Conservation (phyloP, 2,329 filamentous ascomycete genomes). For the Periconia sp. region DNA sequence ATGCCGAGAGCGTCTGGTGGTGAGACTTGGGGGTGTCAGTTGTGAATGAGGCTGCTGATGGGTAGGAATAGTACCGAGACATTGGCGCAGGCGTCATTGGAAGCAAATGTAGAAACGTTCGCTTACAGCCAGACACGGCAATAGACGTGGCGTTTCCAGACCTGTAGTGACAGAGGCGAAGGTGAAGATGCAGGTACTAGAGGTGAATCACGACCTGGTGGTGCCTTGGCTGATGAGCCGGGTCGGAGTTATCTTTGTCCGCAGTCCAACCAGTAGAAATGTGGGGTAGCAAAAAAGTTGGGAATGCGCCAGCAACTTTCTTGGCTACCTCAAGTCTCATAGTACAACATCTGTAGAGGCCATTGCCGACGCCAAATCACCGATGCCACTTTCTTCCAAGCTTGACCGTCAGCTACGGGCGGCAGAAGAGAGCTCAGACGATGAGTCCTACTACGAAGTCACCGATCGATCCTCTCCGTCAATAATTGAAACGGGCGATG, state of each 20-base stretch:
- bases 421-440: constrained; percentile 43
- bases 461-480: constrained; percentile 47
- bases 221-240: no score
- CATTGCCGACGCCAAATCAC: neutral
- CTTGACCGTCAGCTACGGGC: constrained; percentile 45
- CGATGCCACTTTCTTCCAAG: constrained; percentile 44
- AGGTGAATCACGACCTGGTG: no score
- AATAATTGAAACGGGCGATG: constrained; percentile 47
- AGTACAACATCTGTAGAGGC: neutral
- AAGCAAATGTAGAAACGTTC: no score
- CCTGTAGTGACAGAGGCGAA: no score
- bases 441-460: constrained; percentile 47
- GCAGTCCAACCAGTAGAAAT: neutral
- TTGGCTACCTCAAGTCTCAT: neutral
- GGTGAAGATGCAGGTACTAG: no score
- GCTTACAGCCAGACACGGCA: no score
- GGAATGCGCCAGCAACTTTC: neutral
- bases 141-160: no score
- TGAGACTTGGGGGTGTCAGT: no score
- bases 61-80: constrained; percentile 13
- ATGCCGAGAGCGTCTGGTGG: no score
- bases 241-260: neutral
- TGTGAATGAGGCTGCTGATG: no score
- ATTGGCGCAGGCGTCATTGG: neutral
- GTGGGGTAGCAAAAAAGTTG: constrained; percentile 6